Percentiles rank a stretch among this genome's conserved stretches.
phyloP scores from a whole-genome alignment of 2,329 filamentous ascomycete genomes.

The Aspergillus sp. region DNA sequence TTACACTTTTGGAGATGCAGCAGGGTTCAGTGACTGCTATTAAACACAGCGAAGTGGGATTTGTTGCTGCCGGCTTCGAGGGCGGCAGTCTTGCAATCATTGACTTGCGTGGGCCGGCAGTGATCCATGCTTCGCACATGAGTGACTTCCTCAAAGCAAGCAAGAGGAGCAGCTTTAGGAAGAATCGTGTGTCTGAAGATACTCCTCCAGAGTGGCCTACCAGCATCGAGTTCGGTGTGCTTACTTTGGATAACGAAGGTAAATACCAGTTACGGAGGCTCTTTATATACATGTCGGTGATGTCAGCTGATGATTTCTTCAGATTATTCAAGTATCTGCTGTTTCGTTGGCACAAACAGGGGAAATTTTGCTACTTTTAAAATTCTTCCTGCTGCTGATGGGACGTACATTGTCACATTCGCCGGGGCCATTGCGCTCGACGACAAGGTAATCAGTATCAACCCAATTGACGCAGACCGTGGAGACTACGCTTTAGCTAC shows the following conservation, averaged over 20 bases:
- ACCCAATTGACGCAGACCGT: slow-evolving; percentile 67
- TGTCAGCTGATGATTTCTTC: slow-evolving; percentile 14
- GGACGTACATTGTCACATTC: slow-evolving; percentile 62
- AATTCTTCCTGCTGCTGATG: slow-evolving; percentile 61
- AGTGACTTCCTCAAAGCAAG: slow-evolving; percentile 66
- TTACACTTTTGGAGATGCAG: slow-evolving; percentile 71
- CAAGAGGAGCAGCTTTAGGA: slow-evolving; percentile 62
- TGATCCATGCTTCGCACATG: slow-evolving; percentile 68
- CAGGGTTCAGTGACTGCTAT: slow-evolving; percentile 71
- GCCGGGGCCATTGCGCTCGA: slow-evolving; percentile 60
- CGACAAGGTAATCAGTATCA: slow-evolving; percentile 63
- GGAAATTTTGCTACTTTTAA: slow-evolving; percentile 87
- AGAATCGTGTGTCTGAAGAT: slow-evolving; percentile 42
- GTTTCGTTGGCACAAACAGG: slow-evolving; percentile 79
- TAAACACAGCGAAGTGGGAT: slow-evolving; percentile 84
- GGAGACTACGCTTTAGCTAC: slow-evolving; percentile 69
- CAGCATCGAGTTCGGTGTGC: slow-evolving; percentile 78
- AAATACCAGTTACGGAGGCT: slow-evolving; percentile 9
- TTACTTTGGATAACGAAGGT: slow-evolving; percentile 85
- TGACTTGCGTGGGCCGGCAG: slow-evolving; percentile 74
- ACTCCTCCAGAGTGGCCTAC: slow-evolving; percentile 63
- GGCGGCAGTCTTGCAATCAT: slow-evolving; percentile 71
- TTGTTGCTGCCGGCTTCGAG: slow-evolving; percentile 79
- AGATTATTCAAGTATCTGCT: slow-evolving; percentile 85
- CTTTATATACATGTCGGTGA: not conserved